Evolutionary conservation across 2,329 filamentous ascomycete species (phyloP), one percentile per base, ranked within the genome.

Genomic region (Clonostachys rhizophaga): DNA sequence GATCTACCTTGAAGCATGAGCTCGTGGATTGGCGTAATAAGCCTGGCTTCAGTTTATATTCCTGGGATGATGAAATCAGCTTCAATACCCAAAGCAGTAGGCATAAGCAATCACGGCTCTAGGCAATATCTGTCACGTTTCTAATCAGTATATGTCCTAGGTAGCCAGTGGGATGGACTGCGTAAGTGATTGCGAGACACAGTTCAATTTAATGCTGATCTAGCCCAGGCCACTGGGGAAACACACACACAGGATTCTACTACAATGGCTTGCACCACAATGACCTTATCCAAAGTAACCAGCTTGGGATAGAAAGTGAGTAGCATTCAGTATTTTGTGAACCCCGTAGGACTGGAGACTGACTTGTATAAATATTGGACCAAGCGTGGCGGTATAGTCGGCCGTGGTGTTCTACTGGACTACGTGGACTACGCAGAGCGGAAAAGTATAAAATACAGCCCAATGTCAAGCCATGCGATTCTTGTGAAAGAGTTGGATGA

Each of bases 361-460:
- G 35, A 24, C n/a, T 11, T n/a, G 10, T 20, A 14, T n/a, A 40
- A 43, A 48, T 42, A 49, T 36, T 49, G 47, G 47, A 40, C 44
- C 2, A 49, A 46, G 41, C 14, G 41, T 17, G 44, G 47, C 3
- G 47, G 47, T 14, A 43, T 49, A 14, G 44, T 46, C 34, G 75
- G 73, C 5, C 71, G 75, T 10, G 76, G 75, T 4, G 70, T 79
- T 9, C 60, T 79, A 6, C 62, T 79, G 2, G 76, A 79, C 59
- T 79, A 75, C 44, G 65, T 59, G 6, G 60, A 62, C 5, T 78
- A 69, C 62, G 71, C 72, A 2, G 59, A 58, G 1, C 50, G 51
- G 10, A 64, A 55, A 48, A 60, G 48, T 59, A 66, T 76, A 36
- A 47, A 55, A 3, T 69, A 71, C 47, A 63, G 59, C 37, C 55